Evolutionary conservation across 2,329 filamentous ascomycete genomes (phyloP), one percentile per base, ranked within the genome.

Genomic region (Seiridium unicorne): DNA sequence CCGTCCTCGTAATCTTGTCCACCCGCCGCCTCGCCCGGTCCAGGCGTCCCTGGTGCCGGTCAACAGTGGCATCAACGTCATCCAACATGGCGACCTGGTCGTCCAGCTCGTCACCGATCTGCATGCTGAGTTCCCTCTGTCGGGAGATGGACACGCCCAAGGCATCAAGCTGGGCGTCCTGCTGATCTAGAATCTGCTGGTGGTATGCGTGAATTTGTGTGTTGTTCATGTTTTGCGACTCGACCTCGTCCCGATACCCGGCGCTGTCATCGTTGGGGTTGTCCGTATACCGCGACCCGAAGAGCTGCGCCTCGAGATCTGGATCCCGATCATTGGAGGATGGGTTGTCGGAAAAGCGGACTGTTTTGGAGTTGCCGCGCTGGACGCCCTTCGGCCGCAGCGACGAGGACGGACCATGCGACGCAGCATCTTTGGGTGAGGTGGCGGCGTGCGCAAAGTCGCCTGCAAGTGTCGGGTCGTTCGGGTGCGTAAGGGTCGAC

Each of bases 31-130:
- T 84, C 38, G 94, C 95, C 8, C 91, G 82, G 65, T 93, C 86
- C 56, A 99, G 80, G 55, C 91, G 87, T 34, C 80, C 81, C 73
- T 89, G 85, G 76, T 98, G 93, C 60, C 93, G 81, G 73, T 97
- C 93, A 6, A 93, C 90, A 26, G 89, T 84, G 49, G 84, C 84
- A 71, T 98, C 95, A 49, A 96, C 87, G 69, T 97, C 94, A 73
- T 97, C 94, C 36, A 99, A 81, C 81, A 99, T 81, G 67, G 89
- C 83, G 44, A 96, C 90, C 70, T 99, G 95, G 66, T 88, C 89
- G 68, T 98, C 95, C 42, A 99, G 82, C 81, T 99, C 95, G 73
- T 97, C 91, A 36, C 95, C 94, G 69, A 99, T 98, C 78, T 95
- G 92, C 79, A 97, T 96, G 72, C 90, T 93, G 63, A 99, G 81